phyloP scores from a whole-genome alignment of 2,329 filamentous ascomycete species.

The Zymoseptoria ardabiliae region DNA sequence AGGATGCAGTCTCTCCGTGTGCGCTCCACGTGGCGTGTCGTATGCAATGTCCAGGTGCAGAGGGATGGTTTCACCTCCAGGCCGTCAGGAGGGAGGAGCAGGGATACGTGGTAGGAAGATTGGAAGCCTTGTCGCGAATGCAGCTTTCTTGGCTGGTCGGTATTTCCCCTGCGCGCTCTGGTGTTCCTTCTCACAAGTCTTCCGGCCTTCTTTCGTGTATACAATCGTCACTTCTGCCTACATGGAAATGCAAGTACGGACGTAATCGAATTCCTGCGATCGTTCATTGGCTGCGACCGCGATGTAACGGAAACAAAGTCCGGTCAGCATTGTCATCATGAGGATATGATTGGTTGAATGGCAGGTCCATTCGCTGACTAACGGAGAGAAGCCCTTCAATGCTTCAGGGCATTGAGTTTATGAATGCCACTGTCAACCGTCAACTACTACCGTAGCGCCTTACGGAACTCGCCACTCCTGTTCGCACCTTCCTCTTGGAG shows the following conservation, averaged over 20 bases:
- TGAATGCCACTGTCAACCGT: neutral
- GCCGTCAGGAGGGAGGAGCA: neutral
- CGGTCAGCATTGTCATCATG: neutral
- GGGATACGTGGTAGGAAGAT: neutral
- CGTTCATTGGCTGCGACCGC: neutral
- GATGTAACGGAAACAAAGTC: neutral
- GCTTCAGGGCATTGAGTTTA: neutral
- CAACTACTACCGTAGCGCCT: neutral
- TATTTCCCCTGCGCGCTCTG: neutral
- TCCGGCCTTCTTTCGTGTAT: neutral
- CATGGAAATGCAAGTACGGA: neutral
- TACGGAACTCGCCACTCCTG: neutral
- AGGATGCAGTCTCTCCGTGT: neutral
- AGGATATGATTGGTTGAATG: neutral
- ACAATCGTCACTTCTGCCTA: neutral
- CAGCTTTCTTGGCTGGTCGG: neutral
- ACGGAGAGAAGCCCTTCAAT: neutral
- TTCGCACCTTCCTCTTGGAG: neutral
- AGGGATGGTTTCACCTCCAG: neutral
- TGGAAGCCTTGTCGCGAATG: neutral
- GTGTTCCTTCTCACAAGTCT: neutral
- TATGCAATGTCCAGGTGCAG: neutral
- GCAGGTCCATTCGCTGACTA: neutral
- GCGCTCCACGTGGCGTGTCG: neutral
- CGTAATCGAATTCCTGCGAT: neutral